A percentile compares a stretch with the other conserved stretches of the same genome.
Conservation (phyloP, 2,329 filamentous ascomycete species). For the Atkinsonella texensis region DNA sequence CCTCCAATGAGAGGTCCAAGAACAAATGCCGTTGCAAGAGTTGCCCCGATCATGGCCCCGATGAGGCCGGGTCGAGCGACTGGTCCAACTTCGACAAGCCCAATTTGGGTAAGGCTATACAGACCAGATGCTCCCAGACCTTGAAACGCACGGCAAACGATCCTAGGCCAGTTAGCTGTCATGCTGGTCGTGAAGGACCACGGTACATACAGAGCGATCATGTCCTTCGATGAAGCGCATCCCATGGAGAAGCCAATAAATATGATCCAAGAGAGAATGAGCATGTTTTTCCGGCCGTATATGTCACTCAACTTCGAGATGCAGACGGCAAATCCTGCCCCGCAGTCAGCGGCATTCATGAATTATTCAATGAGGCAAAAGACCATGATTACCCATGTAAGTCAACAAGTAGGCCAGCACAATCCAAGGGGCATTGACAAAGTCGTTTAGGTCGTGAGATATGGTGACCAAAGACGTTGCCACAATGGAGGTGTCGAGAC, state of each 20-base stretch:
- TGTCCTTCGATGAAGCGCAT: slow-evolving; percentile 36
- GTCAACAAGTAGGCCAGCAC: slow-evolving; percentile 44
- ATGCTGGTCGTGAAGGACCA: background rate
- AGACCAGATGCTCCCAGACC: slow-evolving; percentile 50
- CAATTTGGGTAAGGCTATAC: slow-evolving; percentile 47
- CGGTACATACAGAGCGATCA: slow-evolving; percentile 37
- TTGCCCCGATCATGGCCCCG: slow-evolving; percentile 42
- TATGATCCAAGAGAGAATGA: slow-evolving; percentile 39
- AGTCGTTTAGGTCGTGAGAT: slow-evolving; percentile 38
- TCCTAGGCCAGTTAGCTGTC: slow-evolving; percentile 26
- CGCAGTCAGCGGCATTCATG: slow-evolving; percentile 5
- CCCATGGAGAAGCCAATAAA: slow-evolving; percentile 44
- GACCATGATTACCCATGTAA: slow-evolving; percentile 33
- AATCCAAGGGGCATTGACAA: slow-evolving; percentile 41
- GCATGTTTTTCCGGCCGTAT: slow-evolving; percentile 39
- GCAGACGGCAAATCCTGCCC: slow-evolving; percentile 40
- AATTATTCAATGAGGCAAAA: background rate
- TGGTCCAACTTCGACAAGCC: slow-evolving; percentile 44
- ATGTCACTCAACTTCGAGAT: slow-evolving; percentile 49
- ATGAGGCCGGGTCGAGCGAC: slow-evolving; percentile 39
- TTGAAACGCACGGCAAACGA: slow-evolving; percentile 46
- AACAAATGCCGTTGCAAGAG: slow-evolving; percentile 44
- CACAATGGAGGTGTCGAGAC: slow-evolving; percentile 45
- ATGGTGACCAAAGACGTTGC: slow-evolving; percentile 47
- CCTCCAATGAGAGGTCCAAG: slow-evolving; percentile 48